A percentile compares a stretch with the other conserved stretches of the same genome.
Evolutionary conservation across 495 filamentous ascomycete species (phyloP).

Genomic region (Hypoxylon rickii): DNA sequence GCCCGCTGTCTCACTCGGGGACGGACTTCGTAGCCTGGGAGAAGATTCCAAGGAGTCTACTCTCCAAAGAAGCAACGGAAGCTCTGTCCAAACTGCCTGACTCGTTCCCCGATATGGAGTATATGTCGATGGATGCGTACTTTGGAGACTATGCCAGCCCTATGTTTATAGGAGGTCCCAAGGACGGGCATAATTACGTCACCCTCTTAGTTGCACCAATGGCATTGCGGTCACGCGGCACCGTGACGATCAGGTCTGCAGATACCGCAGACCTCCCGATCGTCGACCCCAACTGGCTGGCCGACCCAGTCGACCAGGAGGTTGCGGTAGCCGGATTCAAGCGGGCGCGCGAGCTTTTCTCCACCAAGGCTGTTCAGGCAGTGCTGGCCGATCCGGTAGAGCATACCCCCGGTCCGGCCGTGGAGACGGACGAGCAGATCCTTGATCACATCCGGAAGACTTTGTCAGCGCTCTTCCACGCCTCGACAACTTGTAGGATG

Average conservation of each 20-base stretch:
- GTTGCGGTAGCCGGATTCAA: slow-evolving; percentile 61
- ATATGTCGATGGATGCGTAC: slow-evolving; percentile 48
- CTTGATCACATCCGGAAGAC: slow-evolving; percentile 46
- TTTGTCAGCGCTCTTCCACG: slow-evolving; percentile 54
- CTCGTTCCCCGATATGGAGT: slow-evolving; percentile 64
- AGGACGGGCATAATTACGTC: slow-evolving; percentile 33
- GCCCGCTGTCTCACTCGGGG: slow-evolving; percentile 50
- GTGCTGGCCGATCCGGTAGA: slow-evolving; percentile 50
- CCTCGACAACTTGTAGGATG: slow-evolving; percentile 53
- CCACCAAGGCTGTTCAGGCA: slow-evolving; percentile 43
- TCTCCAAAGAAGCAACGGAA: slow-evolving; percentile 28
- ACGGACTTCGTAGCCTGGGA: slow-evolving; percentile 56
- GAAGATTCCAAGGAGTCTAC: slow-evolving; percentile 40
- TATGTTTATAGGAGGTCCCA: slow-evolving; percentile 5
- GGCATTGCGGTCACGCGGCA: slow-evolving; percentile 57
- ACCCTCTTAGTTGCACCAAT: slow-evolving; percentile 46
- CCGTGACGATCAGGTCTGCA: slow-evolving; percentile 52
- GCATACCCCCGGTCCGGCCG: slow-evolving; percentile 52
- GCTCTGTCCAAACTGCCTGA: slow-evolving; percentile 49
- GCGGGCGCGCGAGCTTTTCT: slow-evolving; percentile 52
- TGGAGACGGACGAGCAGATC: slow-evolving; percentile 50
- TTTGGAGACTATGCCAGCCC: slow-evolving; percentile 50
- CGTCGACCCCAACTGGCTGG: slow-evolving; percentile 60
- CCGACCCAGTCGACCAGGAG: slow-evolving; percentile 55
- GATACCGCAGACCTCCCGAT: slow-evolving; percentile 52